Percentiles rank a stretch among this genome's conserved stretches.
These are phyloP conservation scores for Colletotrichum lentis DNA, from an alignment of 2,329 filamentous ascomycete species.

Conservation along the genomic window DNA sequence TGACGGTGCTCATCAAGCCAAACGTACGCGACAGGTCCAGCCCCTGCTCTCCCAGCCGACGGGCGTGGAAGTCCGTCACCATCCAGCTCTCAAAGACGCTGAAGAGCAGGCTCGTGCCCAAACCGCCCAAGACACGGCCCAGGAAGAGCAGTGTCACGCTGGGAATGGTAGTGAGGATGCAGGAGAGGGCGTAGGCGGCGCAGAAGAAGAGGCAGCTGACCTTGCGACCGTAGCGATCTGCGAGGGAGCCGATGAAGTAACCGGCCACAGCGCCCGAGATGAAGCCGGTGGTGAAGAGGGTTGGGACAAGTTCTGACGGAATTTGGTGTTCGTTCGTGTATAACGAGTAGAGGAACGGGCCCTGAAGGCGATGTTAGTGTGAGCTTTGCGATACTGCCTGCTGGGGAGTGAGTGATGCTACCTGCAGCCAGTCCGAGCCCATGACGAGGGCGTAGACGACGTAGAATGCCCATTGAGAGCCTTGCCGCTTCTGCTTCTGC, in stretches of 20 bases:
- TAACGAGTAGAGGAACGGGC: slow-evolving; percentile 49
- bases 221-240: slow-evolving; percentile 60
- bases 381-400: background rate
- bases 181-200: slow-evolving; percentile 60
- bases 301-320: slow-evolving; percentile 45
- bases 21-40: slow-evolving; percentile 59
- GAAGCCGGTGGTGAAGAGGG: slow-evolving; percentile 56
- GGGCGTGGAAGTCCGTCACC: slow-evolving; percentile 61
- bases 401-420: slow-evolving; percentile 36
- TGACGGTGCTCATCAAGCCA: slow-evolving; percentile 60
- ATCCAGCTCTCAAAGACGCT: slow-evolving; percentile 70
- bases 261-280: slow-evolving; percentile 54
- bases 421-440: slow-evolving; percentile 62
- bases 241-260: slow-evolving; percentile 57
- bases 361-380: slow-evolving; percentile 37
- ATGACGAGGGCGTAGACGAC: slow-evolving; percentile 59
- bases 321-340: slow-evolving; percentile 48
- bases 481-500: slow-evolving; percentile 17
- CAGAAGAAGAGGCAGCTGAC: slow-evolving; percentile 65
- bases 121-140: slow-evolving; percentile 62
- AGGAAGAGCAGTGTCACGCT: slow-evolving; percentile 55
- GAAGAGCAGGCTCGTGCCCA: slow-evolving; percentile 65
- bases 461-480: slow-evolving; percentile 48
- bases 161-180: slow-evolving; percentile 49
- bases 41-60: slow-evolving; percentile 51